Evolutionary conservation across 441 rosid species (phyloP).

Genomic region (Gossypium trilobum): DNA sequence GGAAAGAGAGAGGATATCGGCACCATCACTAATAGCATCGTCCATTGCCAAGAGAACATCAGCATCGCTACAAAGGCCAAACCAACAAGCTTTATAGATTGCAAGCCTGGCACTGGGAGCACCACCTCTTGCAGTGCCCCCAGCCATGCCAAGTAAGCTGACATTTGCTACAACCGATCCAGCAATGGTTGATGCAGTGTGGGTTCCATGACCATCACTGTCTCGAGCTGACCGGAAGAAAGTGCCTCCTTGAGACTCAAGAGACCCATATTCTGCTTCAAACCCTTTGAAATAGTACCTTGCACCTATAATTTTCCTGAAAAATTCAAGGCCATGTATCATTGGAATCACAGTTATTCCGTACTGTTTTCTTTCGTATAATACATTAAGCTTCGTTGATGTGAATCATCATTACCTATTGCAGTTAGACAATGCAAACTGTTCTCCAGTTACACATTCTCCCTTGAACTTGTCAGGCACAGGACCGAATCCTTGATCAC

Average conservation of each 20-base stretch:
- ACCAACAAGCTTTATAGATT: slow-evolving; percentile 44
- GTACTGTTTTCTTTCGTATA: not conserved
- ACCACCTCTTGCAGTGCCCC: slow-evolving; percentile 40
- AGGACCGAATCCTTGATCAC: slow-evolving; percentile 33
- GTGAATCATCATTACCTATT: slow-evolving; percentile 23
- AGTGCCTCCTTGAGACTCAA: slow-evolving; percentile 21
- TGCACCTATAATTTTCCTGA: slow-evolving; percentile 44
- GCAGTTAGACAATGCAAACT: slow-evolving; percentile 30
- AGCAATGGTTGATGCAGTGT: slow-evolving; percentile 34
- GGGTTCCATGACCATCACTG: slow-evolving; percentile 41
- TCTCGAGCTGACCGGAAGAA: slow-evolving; percentile 41
- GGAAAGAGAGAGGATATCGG: slow-evolving; percentile 41
- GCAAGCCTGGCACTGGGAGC: slow-evolving; percentile 42
- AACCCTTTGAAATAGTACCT: slow-evolving; percentile 32
- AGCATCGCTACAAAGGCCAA: slow-evolving; percentile 27
- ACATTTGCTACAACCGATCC: slow-evolving; percentile 29
- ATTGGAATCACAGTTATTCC: not conserved
- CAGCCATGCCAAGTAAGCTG: slow-evolving; percentile 36
- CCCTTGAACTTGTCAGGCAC: slow-evolving; percentile 42
- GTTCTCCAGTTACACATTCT: slow-evolving; percentile 32
- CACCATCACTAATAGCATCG: slow-evolving; percentile 39
- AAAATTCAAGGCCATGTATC: not conserved
- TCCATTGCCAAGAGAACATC: slow-evolving; percentile 37
- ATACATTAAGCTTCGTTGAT: not conserved
- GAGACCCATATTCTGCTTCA: slow-evolving; percentile 35